Evolutionary conservation across 768 basidiomycete genomes (phyloP), one percentile per base, ranked within the genome.

Genomic region (Suillus placidus): DNA sequence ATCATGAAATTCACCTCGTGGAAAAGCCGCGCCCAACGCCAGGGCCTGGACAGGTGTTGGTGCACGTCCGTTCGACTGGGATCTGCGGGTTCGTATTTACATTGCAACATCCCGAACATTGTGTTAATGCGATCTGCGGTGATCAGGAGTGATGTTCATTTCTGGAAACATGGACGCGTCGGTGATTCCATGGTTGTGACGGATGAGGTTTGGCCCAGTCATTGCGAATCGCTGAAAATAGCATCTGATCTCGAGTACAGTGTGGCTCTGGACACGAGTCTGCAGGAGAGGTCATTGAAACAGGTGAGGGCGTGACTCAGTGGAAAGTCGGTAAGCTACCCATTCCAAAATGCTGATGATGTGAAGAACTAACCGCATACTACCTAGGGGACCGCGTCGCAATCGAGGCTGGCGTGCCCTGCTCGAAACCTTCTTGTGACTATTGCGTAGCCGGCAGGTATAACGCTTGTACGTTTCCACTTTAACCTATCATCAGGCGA

Each of bases 241-340:
- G 20, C 23, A 45, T 54, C 32, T 56, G 35, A 49, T 32, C 34
- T 16, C 26, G 43, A 32, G 4, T 65, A 58, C 51, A 89, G 87
- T 88, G 88, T 64, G 88, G 88, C 42, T 87, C 87, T 52, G 88
- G 88, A 37, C 88, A 90, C 66, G 89, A 90, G 74, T 89, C 88
- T 62, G 88, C 88, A 40, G 88, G 88, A 30, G 86, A 89, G 72
- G 82, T 90, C 23, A 79, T 85, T 38, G 86, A 88, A 72, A 80
- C 88, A 14, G 88, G 88, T 20, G 85, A 87, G 70, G 87, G 85
- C n/a, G 88, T 88, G 26, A 84, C 83, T 1, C 81, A 87, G 63
- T 88, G 88, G 87, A 87, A 87, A 80, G 74, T 76, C 65, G 87
- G 87, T 83, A 68, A 74, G 74, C 42, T 23, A 4, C 5, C 23